phyloP scores from a whole-genome alignment of 768 basidiomycete species.

The Boletus rubropictus region DNA sequence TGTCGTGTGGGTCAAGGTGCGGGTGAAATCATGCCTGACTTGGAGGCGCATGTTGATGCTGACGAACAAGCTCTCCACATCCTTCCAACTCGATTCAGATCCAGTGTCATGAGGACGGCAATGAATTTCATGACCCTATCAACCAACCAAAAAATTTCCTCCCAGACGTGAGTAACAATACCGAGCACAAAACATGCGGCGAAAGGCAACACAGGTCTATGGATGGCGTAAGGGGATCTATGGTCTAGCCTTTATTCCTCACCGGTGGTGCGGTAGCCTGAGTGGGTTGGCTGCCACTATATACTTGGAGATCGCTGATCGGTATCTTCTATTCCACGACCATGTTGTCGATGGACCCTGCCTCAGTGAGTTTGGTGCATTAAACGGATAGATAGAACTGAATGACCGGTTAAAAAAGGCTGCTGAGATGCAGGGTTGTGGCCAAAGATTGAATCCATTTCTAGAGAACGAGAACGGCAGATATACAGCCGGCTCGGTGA shows the following conservation, averaged over 20 bases:
- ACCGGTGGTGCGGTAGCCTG: not conserved
- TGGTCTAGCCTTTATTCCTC: not conserved
- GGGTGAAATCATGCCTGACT: not conserved
- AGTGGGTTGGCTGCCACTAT: not conserved
- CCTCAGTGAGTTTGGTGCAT: not conserved
- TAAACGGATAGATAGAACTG: not conserved
- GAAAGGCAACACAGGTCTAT: slow-evolving; percentile 2
- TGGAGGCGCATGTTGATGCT: slow-evolving; percentile 9
- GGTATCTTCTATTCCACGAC: slow-evolving; percentile 1
- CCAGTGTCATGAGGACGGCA: not conserved
- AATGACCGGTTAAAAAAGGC: not conserved
- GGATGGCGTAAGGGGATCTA: not conserved
- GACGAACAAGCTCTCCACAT: not conserved
- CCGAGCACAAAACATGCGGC: not conserved
- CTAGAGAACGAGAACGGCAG: not conserved
- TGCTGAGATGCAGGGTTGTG: slow-evolving; percentile 2
- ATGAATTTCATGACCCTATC: slow-evolving; percentile 2
- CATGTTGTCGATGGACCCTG: not conserved
- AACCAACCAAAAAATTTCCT: not conserved
- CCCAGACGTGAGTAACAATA: not conserved
- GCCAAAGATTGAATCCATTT: not conserved
- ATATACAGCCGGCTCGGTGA: not conserved
- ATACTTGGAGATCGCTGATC: not conserved
- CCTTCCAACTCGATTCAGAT: not conserved
- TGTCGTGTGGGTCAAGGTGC: not conserved